phyloP scores from a whole-genome alignment of 75 land plant species.

The Cryptomeria japonica region DNA sequence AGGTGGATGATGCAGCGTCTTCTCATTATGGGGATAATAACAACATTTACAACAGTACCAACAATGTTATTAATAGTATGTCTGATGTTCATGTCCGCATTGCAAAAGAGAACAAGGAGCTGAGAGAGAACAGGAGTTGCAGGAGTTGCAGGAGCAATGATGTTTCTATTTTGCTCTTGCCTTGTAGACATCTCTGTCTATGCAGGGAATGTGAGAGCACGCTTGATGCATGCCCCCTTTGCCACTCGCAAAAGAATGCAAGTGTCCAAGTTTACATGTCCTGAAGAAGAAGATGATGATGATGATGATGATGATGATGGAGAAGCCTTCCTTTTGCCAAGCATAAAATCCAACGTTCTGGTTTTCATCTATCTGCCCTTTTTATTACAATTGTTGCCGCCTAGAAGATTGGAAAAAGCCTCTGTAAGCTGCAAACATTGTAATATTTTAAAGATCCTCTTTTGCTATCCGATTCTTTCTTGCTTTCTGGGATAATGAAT shows the following conservation, averaged over 20 bases:
- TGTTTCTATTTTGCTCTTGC: slow-evolving; percentile 66
- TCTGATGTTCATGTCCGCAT: slow-evolving; percentile 18
- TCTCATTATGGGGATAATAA: slow-evolving; percentile 24
- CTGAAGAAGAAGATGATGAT: slow-evolving; percentile 18
- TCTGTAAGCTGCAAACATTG: background rate
- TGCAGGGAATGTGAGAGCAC: slow-evolving; percentile 72
- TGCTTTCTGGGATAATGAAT: background rate
- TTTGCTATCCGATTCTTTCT: background rate
- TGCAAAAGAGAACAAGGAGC: slow-evolving; percentile 27
- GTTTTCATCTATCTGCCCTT: background rate
- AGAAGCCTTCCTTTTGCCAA: background rate
- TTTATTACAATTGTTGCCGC: background rate
- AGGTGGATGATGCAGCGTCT: slow-evolving; percentile 76
- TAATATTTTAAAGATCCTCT: background rate
- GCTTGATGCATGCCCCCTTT: slow-evolving; percentile 58
- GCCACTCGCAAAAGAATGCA: slow-evolving; percentile 54
- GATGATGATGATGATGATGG: background rate
- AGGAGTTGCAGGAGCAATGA: slow-evolving; percentile 57
- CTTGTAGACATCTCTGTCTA: slow-evolving; percentile 85
- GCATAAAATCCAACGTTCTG: background rate
- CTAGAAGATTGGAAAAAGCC: background rate
- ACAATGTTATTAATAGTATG: background rate
- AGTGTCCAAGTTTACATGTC: slow-evolving; percentile 68
- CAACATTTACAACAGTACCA: slow-evolving; percentile 1
- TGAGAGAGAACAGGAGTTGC: slow-evolving; percentile 53